Percentiles rank a stretch among this genome's conserved stretches.
phyloP scores from a whole-genome alignment of 495 filamentous ascomycete genomes.

The Hypoxylon perforatum region DNA sequence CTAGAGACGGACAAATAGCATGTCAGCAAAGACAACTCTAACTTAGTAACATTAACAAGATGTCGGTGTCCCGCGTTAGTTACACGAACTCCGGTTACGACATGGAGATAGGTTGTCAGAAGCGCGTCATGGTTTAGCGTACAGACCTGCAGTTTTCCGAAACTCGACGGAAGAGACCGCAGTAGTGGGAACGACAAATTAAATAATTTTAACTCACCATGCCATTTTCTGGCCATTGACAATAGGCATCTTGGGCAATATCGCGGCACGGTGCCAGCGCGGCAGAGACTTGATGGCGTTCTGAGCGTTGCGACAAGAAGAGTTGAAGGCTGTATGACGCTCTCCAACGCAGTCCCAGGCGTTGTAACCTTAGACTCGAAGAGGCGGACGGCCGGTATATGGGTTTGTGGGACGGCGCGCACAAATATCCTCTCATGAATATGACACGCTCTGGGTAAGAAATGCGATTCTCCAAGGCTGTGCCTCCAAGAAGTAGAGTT shows the following conservation, averaged over 20 bases:
- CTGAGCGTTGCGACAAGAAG: conserved; percentile 4
- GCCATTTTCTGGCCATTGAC: conserved; percentile 70
- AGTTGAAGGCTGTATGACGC: conserved; percentile 22
- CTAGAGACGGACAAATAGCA: conserved; percentile 52
- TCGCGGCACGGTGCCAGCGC: conserved; percentile 22
- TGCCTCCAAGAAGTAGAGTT: conserved; percentile 3
- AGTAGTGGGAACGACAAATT: conserved; percentile 20
- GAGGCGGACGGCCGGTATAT: conserved; percentile 10
- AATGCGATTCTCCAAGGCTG: conserved; percentile 10
- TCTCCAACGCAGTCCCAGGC: neutral
- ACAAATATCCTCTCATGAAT: conserved; percentile 1
- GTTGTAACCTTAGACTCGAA: conserved; percentile 6
- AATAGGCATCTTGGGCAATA: conserved; percentile 58
- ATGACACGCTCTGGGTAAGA: conserved; percentile 8
- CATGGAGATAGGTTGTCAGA: conserved; percentile 21
- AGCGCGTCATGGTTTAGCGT: conserved; percentile 28
- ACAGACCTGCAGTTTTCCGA: conserved; percentile 35
- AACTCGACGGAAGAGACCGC: conserved; percentile 7
- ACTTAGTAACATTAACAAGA: conserved; percentile 3
- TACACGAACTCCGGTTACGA: conserved; percentile 15
- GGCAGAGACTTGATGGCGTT: conserved; percentile 8
- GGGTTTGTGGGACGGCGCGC: conserved; percentile 4
- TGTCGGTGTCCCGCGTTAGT: conserved; percentile 18
- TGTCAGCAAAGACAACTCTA: conserved; percentile 38
- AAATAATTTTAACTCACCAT: conserved; percentile 57